Conservation (phyloP, 345 rosid genomes). For the Ceriops tagal region DNA sequence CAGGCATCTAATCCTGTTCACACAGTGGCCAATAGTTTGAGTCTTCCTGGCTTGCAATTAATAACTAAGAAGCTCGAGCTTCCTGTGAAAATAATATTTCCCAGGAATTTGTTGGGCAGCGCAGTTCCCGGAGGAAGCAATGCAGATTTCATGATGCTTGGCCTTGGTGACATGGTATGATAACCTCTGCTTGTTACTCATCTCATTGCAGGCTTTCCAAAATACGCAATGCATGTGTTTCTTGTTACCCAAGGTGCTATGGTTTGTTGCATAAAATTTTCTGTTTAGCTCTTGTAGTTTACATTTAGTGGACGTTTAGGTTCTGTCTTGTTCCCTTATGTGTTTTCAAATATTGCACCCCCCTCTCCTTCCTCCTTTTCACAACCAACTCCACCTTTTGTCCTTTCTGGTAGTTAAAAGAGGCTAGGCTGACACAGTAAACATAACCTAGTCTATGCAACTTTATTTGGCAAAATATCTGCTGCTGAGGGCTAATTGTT, state of each 20-base stretch:
- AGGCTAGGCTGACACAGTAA: neutral
- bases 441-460: neutral
- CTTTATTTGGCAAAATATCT: neutral
- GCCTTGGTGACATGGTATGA: constrained; percentile 98
- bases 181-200: constrained; percentile 12
- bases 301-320: neutral
- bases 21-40: constrained; percentile 86
- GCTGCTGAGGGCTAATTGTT: neutral
- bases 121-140: constrained; percentile 55
- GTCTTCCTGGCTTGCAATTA: constrained; percentile 88
- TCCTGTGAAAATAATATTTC: constrained; percentile 89
- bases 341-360: too few species aligned
- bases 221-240: neutral
- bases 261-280: neutral
- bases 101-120: constrained; percentile 75
- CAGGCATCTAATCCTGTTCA: constrained; percentile 96
- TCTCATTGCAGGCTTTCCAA: constrained; percentile 6
- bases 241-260: neutral
- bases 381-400: too few species aligned
- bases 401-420: neutral
- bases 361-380: too few species aligned
- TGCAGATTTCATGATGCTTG: constrained; percentile 94
- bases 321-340: too few species aligned
- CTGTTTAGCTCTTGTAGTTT: neutral
- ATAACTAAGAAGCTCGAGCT: constrained; percentile 93